Evolutionary conservation across 192 early-diverging fungal species (phyloP), one percentile per base, ranked within the genome.

Genomic region (Mycoemilia scoparia): DNA sequence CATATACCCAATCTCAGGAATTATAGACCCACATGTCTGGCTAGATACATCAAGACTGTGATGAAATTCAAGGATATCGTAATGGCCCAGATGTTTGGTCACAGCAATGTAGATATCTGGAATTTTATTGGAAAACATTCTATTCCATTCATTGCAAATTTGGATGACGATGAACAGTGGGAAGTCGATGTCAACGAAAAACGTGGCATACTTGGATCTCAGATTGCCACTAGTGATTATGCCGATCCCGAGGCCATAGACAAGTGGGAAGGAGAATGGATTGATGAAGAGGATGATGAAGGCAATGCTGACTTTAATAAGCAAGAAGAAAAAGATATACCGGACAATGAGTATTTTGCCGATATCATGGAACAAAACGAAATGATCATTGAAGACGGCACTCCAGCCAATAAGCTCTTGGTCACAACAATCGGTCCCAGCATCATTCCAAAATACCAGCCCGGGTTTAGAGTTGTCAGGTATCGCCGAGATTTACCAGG

Each of bases 41-140:
- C 39, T 2, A 45, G 49, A 3, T 73, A 73, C 27, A 41, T 61
- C 9, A 49, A 51, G 29, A 49, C 66, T 0, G 61, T 64, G 10
- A 47, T 56, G 0, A 46, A 60, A 29, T 23, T 48, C 2, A 29
- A 46, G 13, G 48, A 51, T 0, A n/a, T n/a, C n/a, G n/a, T n/a
- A n/a, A n/a, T n/a, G n/a, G 76, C 74, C 11, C 77, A 84, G 55
- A 43, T 76, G 29, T 84, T 64, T 37, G 80, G 80, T 4, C 80
- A 84, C 41, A 64, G 67, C 45, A 84, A 84, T 38, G 69, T 77
- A 41, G 77, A 84, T 37, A 62, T 68, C 21, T 77, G 69, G 45
- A 57, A 64, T 21, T 70, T 77, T 38, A 54, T 77, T 7, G 57
- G 64, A n/a, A n/a, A n/a, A n/a, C 3, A 33, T 16, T n/a, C 15